Evolutionary conservation across 2,329 filamentous ascomycete genomes (phyloP), one percentile per base, ranked within the genome.

Genomic region (Triangularia verruculosa): DNA sequence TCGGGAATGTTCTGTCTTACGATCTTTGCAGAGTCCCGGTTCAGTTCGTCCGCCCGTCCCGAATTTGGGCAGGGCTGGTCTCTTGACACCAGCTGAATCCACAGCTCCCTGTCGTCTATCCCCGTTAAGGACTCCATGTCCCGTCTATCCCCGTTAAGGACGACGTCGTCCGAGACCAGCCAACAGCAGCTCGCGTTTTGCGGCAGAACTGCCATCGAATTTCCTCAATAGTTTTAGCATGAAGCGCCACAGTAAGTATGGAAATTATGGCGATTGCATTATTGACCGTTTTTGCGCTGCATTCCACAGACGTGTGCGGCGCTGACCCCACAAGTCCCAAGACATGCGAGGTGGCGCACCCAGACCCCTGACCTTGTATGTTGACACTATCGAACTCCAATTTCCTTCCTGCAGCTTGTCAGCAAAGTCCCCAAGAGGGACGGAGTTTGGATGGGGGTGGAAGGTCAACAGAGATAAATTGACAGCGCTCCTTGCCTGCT

Each of bases 371-470:
- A 25, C 54, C 32, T 47, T 57, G 55, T 22, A 24, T 30, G 28
- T 27, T 39, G 20, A 59, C 34, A 59, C 57, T 59, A 59, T 59
- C 57, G 57, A 59, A 51, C 20, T 27, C 47, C 57, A 39, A 59
- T 51, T 59, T 59, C 47, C 56, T 39, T 52, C 39, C 57, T 59
- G 57, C 57, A 59, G 51, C 51, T 53, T 54, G 5, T 54, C 22
- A 27, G 34, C 34, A 13, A 39, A 39, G 34, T 39, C 34, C 13
- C 32, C 34, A 39, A 39, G 34, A 39, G 34, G 4, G 15, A 20
- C 22, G 22, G 51, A 54, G 22, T 7, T 54, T 54, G 11, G 51
- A 54, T 25, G 22, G 27, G 20, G 39, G 17, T 51, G 28, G 57
- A 30, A 51, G 32, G 15, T 43, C 34, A 43, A 43, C 34, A 43